Conservation (phyloP, 2,329 filamentous ascomycete genomes). For the Colletotrichum shisoi region DNA sequence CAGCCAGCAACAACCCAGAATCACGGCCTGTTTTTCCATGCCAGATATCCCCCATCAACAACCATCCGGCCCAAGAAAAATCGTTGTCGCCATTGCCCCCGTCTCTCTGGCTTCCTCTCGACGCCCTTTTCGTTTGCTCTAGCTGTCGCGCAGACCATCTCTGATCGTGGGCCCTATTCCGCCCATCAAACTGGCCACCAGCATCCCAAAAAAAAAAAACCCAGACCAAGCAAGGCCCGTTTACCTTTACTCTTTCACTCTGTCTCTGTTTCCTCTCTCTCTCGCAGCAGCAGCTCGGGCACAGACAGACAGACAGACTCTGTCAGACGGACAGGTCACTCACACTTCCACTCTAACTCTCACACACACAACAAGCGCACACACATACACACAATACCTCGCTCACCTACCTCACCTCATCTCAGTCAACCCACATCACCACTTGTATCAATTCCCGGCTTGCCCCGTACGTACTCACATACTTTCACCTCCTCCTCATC, state of each 20-base stretch:
- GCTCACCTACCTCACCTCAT: constrained; percentile 5
- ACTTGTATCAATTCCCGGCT: constrained; percentile 36
- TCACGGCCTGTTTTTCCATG: constrained; percentile 7
- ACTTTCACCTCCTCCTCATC: constrained; percentile 29
- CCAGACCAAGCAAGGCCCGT: not conserved
- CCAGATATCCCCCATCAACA: constrained; percentile 21
- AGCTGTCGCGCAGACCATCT: not conserved
- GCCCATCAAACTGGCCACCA: constrained; percentile 7
- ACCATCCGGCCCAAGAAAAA: constrained; percentile 21
- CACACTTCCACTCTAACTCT: not conserved
- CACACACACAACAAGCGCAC: constrained; percentile 10
- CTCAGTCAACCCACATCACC: constrained; percentile 39
- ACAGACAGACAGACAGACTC: not conserved
- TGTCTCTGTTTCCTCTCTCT: constrained; percentile 1
- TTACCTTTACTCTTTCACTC: too few species aligned
- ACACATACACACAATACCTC: constrained; percentile 4
- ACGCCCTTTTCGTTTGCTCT: constrained; percentile 12
- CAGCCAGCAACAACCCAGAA: constrained; percentile 19
- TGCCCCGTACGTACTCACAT: constrained; percentile 8
- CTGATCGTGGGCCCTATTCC: constrained; percentile 1
- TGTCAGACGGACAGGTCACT: too few species aligned
- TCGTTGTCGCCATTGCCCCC: constrained; percentile 19
- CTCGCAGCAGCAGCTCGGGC: constrained; percentile 13
- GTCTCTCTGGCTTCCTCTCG: constrained; percentile 4
- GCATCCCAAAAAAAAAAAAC: not conserved